phyloP scores from a whole-genome alignment of 768 basidiomycete species.

The Tulasnella sp. region DNA sequence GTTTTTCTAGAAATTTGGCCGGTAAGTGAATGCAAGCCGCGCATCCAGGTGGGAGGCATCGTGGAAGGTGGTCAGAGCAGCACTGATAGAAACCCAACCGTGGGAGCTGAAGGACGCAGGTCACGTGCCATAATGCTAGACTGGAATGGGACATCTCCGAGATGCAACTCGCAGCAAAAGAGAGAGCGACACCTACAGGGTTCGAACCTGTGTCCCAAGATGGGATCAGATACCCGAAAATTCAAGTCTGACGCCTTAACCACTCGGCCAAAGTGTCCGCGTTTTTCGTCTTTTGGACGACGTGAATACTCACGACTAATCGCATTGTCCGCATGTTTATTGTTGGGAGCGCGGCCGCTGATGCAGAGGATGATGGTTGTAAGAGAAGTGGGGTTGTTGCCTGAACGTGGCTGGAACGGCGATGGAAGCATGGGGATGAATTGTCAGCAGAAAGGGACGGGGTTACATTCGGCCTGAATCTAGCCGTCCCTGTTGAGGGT shows the following conservation, averaged over 20 bases:
- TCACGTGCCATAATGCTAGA: too few species aligned
- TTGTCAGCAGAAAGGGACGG: too few species aligned
- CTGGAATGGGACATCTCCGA: too few species aligned
- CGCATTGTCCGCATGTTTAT: not conserved
- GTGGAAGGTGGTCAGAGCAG: too few species aligned
- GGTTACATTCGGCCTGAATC: not conserved
- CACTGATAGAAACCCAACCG: too few species aligned
- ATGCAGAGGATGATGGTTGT: not conserved
- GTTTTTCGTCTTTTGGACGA: not conserved
- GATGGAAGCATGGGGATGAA: not conserved
- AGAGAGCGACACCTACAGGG: slow-evolving; percentile 10
- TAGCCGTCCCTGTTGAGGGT: not conserved
- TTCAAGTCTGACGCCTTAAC: slow-evolving; percentile 15
- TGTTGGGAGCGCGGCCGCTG: not conserved
- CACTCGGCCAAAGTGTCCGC: slow-evolving; percentile 9
- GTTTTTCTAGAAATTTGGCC: too few species aligned
- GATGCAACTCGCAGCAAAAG: not conserved
- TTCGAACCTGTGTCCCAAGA: slow-evolving; percentile 13
- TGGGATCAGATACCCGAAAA: slow-evolving; percentile 13
- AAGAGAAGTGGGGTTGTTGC: not conserved
- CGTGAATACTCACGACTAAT: not conserved
- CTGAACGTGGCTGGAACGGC: not conserved
- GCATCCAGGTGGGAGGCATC: not conserved
- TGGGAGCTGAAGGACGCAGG: too few species aligned
- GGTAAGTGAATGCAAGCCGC: not conserved